These are phyloP conservation scores for Pleomassaria siparia DNA, from an alignment of 2,329 filamentous ascomycete genomes.

Conservation along the genomic window DNA sequence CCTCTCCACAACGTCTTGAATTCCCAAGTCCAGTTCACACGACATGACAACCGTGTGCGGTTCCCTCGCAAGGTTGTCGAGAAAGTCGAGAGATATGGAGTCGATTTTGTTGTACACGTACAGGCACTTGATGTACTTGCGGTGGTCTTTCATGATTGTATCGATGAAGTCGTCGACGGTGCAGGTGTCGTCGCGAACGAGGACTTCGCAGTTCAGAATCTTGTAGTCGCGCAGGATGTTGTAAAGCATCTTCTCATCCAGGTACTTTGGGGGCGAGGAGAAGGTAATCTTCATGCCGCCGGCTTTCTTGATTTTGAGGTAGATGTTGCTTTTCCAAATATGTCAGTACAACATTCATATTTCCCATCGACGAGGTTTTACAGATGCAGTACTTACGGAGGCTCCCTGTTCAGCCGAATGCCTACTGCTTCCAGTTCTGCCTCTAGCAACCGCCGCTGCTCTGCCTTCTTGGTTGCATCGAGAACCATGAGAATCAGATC, in stretches of 20 bases:
- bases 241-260: conserved; percentile 98
- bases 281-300: conserved; percentile 99
- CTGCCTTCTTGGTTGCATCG: conserved; percentile 93
- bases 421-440: conserved; percentile 93
- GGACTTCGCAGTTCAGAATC: conserved; percentile 94
- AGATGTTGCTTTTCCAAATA: conserved; percentile 72
- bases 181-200: conserved; percentile 87
- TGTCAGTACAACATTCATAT: too few species aligned
- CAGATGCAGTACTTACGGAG: conserved; percentile 63
- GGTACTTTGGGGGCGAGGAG: conserved; percentile 78
- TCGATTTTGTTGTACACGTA: conserved; percentile 99
- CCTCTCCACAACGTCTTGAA: conserved; percentile 88
- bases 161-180: conserved; percentile 99
- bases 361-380: too few species aligned
- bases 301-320: conserved; percentile 91
- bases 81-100: conserved; percentile 86
- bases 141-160: conserved; percentile 98
- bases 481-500: conserved; percentile 96
- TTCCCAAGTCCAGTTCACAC: conserved; percentile 91
- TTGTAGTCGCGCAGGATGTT: conserved; percentile 99
- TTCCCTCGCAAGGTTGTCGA: conserved; percentile 89
- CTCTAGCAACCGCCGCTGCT: conserved; percentile 87
- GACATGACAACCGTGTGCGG: conserved; percentile 95
- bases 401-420: conserved; percentile 87
- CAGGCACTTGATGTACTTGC: conserved; percentile 91